These are phyloP conservation scores for Ophiocordyceps robertsii DNA, from an alignment of 2,329 filamentous ascomycete species.

Conservation along the genomic window DNA sequence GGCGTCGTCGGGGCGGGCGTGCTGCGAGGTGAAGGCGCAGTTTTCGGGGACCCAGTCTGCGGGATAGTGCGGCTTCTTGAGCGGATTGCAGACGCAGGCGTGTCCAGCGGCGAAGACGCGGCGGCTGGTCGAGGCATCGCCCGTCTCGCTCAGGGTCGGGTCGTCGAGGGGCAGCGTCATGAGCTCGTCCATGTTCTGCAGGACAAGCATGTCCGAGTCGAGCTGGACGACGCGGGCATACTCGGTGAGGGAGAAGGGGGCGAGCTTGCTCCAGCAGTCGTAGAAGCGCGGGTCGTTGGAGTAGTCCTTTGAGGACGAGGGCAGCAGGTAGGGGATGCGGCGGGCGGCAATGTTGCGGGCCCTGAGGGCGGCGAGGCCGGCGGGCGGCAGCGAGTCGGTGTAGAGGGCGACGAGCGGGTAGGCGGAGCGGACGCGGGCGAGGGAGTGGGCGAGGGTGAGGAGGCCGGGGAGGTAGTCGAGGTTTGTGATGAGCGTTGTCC, in stretches of 20 bases:
- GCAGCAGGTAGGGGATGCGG: slow-evolving; percentile 59
- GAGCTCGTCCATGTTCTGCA: slow-evolving; percentile 80
- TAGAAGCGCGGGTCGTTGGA: slow-evolving; percentile 71
- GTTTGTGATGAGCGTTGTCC: slow-evolving; percentile 82
- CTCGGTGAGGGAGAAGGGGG: slow-evolving; percentile 61
- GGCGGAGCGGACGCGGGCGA: slow-evolving; percentile 48
- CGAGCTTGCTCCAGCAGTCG: slow-evolving; percentile 82
- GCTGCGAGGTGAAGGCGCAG: slow-evolving; percentile 46
- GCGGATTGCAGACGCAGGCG: slow-evolving; percentile 77
- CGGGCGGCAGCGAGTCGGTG: slow-evolving; percentile 59
- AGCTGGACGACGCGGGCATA: slow-evolving; percentile 73
- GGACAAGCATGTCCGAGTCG: slow-evolving; percentile 77
- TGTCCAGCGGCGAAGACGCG: slow-evolving; percentile 72
- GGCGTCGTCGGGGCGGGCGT: slow-evolving; percentile 29
- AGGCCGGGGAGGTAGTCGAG: slow-evolving; percentile 69
- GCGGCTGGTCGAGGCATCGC: slow-evolving; percentile 19
- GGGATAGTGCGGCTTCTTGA: slow-evolving; percentile 68
- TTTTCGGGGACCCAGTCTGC: slow-evolving; percentile 46
- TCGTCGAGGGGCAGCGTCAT: slow-evolving; percentile 69
- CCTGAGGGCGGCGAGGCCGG: slow-evolving; percentile 56
- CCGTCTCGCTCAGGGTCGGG: slow-evolving; percentile 9
- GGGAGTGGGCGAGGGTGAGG: slow-evolving; percentile 65
- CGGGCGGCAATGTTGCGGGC: slow-evolving; percentile 56
- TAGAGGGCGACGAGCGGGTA: slow-evolving; percentile 78
- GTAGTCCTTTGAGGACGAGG: slow-evolving; percentile 52